Evolutionary conservation across 306 rosid species (phyloP).

Genomic region (Hylodesmum podocarpum): DNA sequence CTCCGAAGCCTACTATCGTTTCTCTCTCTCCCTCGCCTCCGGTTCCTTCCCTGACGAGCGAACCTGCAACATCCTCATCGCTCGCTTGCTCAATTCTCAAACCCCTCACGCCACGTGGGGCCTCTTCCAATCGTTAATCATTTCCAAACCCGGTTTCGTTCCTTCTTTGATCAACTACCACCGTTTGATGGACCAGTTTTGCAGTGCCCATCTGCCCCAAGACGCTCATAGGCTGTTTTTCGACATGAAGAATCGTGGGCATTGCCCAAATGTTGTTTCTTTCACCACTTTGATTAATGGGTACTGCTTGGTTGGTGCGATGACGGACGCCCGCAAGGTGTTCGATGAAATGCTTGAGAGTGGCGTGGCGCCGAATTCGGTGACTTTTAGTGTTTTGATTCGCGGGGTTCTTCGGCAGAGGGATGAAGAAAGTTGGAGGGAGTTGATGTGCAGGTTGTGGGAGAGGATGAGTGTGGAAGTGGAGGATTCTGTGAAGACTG

Average conservation of each 20-base stretch:
- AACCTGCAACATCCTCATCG: conserved; percentile 72
- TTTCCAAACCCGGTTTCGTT: conserved; percentile 58
- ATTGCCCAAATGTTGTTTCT: conserved; percentile 69
- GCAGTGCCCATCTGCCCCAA: conserved; percentile 45
- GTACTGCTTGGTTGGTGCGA: conserved; percentile 47
- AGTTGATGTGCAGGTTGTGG: conserved; percentile 58
- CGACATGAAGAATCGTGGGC: conserved; percentile 71
- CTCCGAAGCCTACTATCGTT: conserved; percentile 65
- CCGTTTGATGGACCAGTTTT: conserved; percentile 81
- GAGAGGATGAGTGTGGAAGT: conserved; percentile 56
- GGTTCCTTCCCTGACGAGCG: conserved; percentile 70
- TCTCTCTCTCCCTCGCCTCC: conserved; percentile 52
- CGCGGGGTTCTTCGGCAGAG: conserved; percentile 54
- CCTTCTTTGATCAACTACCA: conserved; percentile 71
- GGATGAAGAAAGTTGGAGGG: conserved; percentile 55
- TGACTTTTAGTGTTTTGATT: conserved; percentile 58
- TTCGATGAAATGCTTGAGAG: conserved; percentile 74
- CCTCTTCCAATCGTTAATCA: conserved; percentile 36
- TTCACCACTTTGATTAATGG: conserved; percentile 76
- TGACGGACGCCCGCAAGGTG: conserved; percentile 57
- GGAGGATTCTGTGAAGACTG: conserved; percentile 45
- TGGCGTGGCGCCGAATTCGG: conserved; percentile 54
- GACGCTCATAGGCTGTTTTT: conserved; percentile 66
- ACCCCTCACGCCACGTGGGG: conserved; percentile 53
- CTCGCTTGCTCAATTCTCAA: conserved; percentile 60